A percentile compares a stretch with the other conserved stretches of the same genome.
Conservation (phyloP, 2,329 filamentous ascomycete genomes). For the Cercospora citrullina region DNA sequence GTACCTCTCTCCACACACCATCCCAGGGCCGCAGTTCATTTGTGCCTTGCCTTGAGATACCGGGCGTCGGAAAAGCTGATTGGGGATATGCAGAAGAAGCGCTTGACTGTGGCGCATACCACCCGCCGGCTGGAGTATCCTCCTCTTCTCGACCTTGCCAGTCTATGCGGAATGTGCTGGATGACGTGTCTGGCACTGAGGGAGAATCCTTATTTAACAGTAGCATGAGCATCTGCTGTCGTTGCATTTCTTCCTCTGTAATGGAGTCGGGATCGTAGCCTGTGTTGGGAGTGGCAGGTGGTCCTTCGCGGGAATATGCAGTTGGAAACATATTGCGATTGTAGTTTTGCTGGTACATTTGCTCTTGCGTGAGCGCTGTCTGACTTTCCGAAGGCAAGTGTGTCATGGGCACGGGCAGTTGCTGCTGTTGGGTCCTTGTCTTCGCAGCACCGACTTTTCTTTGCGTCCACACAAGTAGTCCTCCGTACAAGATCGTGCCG, state of each 20-base stretch:
- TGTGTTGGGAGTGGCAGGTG: constrained; percentile 23
- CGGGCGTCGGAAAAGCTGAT: constrained; percentile 25
- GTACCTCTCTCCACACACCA: constrained; percentile 34
- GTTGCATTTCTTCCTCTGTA: constrained; percentile 52
- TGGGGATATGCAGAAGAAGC: constrained; percentile 21
- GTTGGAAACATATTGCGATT: constrained; percentile 50
- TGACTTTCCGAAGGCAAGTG: constrained; percentile 21
- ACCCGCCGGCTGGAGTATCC: constrained; percentile 30
- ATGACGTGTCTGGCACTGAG: constrained; percentile 37
- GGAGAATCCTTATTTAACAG: constrained; percentile 39
- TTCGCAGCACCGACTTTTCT: constrained; percentile 42
- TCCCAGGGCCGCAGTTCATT: constrained; percentile 36
- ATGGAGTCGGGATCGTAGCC: constrained; percentile 39
- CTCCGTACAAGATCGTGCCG: constrained; percentile 45
- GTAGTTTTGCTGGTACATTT: constrained; percentile 48
- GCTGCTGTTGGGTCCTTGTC: constrained; percentile 10
- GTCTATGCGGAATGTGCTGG: constrained; percentile 48
- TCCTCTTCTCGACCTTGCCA: constrained; percentile 36
- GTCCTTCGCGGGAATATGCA: constrained; percentile 26
- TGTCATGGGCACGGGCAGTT: constrained; percentile 18
- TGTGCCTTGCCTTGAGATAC: constrained; percentile 25
- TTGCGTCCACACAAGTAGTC: constrained; percentile 46
- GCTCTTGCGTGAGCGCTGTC: constrained; percentile 36
- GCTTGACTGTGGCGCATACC: constrained; percentile 30
- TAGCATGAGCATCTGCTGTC: constrained; percentile 53